phyloP scores from a whole-genome alignment of 2,329 filamentous ascomycete species.

The Penicillium digitatum region DNA sequence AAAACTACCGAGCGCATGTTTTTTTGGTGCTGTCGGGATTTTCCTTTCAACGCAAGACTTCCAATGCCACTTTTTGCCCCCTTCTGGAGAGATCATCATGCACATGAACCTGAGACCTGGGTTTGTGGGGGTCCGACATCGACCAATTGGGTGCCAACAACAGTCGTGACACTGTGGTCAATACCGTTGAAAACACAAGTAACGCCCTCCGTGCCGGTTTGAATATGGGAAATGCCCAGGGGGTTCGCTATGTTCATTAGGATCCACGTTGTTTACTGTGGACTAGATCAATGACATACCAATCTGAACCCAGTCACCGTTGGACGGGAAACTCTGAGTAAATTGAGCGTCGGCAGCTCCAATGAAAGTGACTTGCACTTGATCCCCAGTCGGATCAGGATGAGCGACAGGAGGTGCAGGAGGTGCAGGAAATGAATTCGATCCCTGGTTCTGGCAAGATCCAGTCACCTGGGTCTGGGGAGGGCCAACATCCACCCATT shows the following conservation, averaged over 20 bases:
- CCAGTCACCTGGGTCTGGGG: constrained; percentile 26
- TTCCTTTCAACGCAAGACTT: not conserved
- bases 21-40: not conserved
- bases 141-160: constrained; percentile 5
- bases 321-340: not conserved
- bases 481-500: constrained; percentile 27
- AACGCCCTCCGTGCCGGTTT: not conserved
- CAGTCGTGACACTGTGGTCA: constrained; percentile 12
- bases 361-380: constrained; percentile 2
- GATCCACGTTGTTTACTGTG: not conserved
- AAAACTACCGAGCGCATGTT: not conserved
- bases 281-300: constrained; percentile 4
- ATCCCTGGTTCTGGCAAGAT: not conserved
- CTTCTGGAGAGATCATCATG: not conserved
- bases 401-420: not conserved
- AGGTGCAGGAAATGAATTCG: not conserved
- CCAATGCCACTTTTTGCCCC: not conserved
- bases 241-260: constrained; percentile 10
- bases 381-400: not conserved
- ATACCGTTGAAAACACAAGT: constrained; percentile 12
- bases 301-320: constrained; percentile 3
- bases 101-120: constrained; percentile 6
- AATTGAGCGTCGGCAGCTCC: constrained; percentile 4
- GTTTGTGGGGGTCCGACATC: constrained; percentile 17
- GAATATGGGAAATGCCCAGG: constrained; percentile 17